Evolutionary conservation across 2,329 filamentous ascomycete genomes (phyloP).

Genomic region (Arachnomyces sp.): DNA sequence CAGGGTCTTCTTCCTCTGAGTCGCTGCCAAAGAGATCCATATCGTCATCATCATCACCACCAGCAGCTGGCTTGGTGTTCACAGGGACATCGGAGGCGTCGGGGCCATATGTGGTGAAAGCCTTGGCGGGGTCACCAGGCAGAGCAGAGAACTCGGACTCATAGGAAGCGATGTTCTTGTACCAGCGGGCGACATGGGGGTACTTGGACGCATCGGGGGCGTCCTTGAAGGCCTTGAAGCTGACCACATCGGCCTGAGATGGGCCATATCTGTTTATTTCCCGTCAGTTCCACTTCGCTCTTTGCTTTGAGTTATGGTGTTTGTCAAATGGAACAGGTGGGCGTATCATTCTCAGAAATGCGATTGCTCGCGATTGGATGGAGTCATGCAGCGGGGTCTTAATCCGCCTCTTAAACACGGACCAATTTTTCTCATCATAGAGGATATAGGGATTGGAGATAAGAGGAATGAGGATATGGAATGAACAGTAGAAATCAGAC

Average conservation of each 20-base stretch:
- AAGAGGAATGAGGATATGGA: slow-evolving; percentile 10
- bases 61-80: slow-evolving; percentile 72
- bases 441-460: slow-evolving; percentile 15
- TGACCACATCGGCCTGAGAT: slow-evolving; percentile 91
- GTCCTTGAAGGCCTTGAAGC: slow-evolving; percentile 79
- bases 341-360: slow-evolving; percentile 57
- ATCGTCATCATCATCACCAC: slow-evolving; percentile 68
- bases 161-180: slow-evolving; percentile 94
- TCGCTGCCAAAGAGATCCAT: slow-evolving; percentile 91
- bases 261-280: slow-evolving; percentile 49
- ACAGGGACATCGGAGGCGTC: slow-evolving; percentile 68
- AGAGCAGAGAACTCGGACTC: slow-evolving; percentile 88
- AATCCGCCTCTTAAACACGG: slow-evolving; percentile 92
- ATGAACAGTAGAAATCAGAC: slow-evolving; percentile 13
- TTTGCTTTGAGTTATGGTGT: slow-evolving; percentile 6
- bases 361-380: slow-evolving; percentile 64
- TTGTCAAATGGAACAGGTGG: slow-evolving; percentile 13
- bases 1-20: slow-evolving; percentile 88
- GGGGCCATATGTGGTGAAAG: slow-evolving; percentile 85
- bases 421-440: slow-evolving; percentile 82
- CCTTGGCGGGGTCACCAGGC: slow-evolving; percentile 81
- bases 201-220: slow-evolving; percentile 76
- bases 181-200: slow-evolving; percentile 93
- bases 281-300: slow-evolving; percentile 10
- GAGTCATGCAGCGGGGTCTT: slow-evolving; percentile 84